Evolutionary conservation across 768 basidiomycete genomes (phyloP).

Genomic region (Gymnopilus dilepis): DNA sequence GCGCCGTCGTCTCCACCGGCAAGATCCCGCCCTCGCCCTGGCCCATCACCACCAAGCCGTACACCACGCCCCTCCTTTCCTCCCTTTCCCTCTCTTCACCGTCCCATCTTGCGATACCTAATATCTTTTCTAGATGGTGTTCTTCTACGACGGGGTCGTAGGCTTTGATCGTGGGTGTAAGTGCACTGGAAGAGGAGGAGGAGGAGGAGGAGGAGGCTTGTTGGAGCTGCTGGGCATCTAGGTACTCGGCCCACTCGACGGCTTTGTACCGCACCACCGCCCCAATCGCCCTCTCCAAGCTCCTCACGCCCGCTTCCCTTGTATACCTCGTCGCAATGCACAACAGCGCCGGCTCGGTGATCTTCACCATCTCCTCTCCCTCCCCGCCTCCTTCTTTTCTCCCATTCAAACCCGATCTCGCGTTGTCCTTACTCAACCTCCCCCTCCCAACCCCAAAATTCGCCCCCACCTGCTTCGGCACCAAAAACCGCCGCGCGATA

Average conservation of each 20-base stretch:
- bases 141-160: conserved; percentile 70
- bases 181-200: conserved; percentile 20
- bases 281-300: conserved; percentile 85
- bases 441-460: conserved; percentile 47
- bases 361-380: conserved; percentile 56
- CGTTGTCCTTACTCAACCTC: no score
- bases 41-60: conserved; percentile 87
- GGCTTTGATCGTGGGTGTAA: conserved; percentile 28
- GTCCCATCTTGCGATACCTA: conserved; percentile 83
- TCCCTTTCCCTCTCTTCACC: conserved; percentile 80
- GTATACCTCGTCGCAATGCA: conserved; percentile 83
- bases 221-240: conserved; percentile 42
- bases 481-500: conserved; percentile 84
- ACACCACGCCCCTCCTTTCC: conserved; percentile 77
- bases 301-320: conserved; percentile 91
- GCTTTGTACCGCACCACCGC: conserved; percentile 91
- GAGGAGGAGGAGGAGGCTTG: conserved; percentile 15
- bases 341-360: conserved; percentile 74
- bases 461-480: conserved; percentile 85
- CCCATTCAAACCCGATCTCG: no score
- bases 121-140: conserved; percentile 79
- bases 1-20: conserved; percentile 80
- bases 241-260: conserved; percentile 84
- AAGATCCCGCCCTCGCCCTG: conserved; percentile 86
- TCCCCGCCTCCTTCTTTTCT: conserved; percentile 43